phyloP scores from a whole-genome alignment of 208 protist species.

The Porcisia hertigi region DNA sequence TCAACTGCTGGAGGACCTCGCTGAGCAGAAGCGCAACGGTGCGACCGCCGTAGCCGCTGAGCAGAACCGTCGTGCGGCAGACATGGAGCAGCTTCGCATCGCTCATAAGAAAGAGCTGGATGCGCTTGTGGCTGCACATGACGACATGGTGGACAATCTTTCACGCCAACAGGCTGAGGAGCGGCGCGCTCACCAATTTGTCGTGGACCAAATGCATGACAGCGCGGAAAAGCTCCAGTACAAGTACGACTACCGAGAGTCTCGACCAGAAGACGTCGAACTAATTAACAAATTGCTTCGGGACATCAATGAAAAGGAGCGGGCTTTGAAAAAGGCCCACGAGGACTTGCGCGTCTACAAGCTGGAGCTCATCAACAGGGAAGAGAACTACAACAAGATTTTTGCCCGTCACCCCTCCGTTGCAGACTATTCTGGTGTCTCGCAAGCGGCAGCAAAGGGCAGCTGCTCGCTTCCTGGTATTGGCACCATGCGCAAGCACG shows the following conservation, averaged over 20 bases:
- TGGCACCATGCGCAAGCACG: slow-evolving; percentile 7
- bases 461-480: slow-evolving; percentile 14
- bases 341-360: slow-evolving; percentile 94
- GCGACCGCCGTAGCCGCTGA: slow-evolving; percentile 19
- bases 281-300: slow-evolving; percentile 89
- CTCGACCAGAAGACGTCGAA: slow-evolving; percentile 83
- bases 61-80: slow-evolving; percentile 26
- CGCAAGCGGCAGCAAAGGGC: slow-evolving; percentile 11
- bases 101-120: slow-evolving; percentile 39
- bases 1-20: slow-evolving; percentile 23
- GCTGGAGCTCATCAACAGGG: slow-evolving; percentile 93
- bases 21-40: slow-evolving; percentile 27
- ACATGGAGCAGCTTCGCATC: slow-evolving; percentile 30
- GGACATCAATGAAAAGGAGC: slow-evolving; percentile 69
- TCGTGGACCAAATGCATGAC: slow-evolving; percentile 44
- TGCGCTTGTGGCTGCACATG: slow-evolving; percentile 39
- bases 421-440: slow-evolving; percentile 29
- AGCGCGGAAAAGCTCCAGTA: slow-evolving; percentile 74
- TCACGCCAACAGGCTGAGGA: slow-evolving; percentile 47
- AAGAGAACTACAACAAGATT: slow-evolving; percentile 95
- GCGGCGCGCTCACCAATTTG: slow-evolving; percentile 28
- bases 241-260: slow-evolving; percentile 92
- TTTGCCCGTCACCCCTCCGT: slow-evolving; percentile 82
- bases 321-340: slow-evolving; percentile 75
- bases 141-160: slow-evolving; percentile 53